Conservation (phyloP, 441 rosid genomes). For the Syzygium malaccense region DNA sequence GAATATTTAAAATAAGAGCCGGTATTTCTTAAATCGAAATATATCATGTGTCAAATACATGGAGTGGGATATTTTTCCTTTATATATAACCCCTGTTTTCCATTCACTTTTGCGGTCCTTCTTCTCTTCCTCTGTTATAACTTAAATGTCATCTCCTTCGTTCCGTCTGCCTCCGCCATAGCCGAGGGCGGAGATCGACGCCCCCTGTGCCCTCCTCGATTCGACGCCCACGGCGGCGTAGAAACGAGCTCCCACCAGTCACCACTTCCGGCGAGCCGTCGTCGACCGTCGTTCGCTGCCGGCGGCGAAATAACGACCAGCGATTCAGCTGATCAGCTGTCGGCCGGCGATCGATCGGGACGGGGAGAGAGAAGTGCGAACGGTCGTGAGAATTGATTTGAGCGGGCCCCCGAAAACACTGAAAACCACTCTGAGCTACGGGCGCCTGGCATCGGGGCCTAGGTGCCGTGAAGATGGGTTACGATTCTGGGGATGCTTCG, state of each 20-base stretch:
- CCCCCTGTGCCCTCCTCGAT: background rate
- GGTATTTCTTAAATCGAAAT: background rate
- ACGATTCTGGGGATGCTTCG: slow-evolving; percentile 23
- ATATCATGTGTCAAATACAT: background rate
- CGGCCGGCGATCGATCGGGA: background rate
- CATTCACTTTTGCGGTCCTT: background rate
- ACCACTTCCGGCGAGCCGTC: background rate
- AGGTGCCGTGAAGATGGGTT: background rate
- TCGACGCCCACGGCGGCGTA: background rate
- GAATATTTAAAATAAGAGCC: background rate
- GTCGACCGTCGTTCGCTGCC: background rate
- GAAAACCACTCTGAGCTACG: background rate
- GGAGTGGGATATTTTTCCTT: background rate
- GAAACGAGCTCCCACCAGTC: background rate
- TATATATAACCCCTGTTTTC: background rate
- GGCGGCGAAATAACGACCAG: background rate
- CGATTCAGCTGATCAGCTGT: background rate
- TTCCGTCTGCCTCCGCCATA: background rate
- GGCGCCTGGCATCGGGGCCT: background rate
- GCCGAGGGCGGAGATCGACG: background rate
- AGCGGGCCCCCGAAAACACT: background rate
- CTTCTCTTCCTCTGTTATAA: background rate
- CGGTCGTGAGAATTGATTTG: background rate
- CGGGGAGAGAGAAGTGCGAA: background rate
- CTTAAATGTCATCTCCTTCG: background rate